Conservation (phyloP, 768 basidiomycete species). For the Boletus subparvulus region DNA sequence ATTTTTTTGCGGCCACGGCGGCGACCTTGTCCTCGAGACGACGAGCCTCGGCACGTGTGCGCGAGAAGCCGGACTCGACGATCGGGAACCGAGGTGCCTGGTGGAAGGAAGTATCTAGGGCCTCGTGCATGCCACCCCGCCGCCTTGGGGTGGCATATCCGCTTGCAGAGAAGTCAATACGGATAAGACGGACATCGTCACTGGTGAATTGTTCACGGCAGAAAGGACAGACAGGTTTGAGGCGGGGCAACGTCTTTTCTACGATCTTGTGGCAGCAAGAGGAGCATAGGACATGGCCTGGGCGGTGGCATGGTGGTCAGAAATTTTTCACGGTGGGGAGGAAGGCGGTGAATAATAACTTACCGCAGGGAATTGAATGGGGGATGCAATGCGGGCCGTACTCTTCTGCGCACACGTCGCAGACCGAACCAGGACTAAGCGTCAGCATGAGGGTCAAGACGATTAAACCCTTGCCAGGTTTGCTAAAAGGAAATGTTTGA, state of each 20-base stretch:
- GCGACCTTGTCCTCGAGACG: constrained; percentile 77
- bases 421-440: constrained; percentile 76
- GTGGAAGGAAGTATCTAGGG: constrained; percentile 39
- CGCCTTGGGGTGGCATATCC: constrained; percentile 70
- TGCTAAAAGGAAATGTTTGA: constrained; percentile 40
- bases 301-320: neutral
- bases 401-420: constrained; percentile 90
- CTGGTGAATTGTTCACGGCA: constrained; percentile 73
- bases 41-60: constrained; percentile 55
- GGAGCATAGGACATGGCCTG: constrained; percentile 81
- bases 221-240: constrained; percentile 78
- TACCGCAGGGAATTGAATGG: constrained; percentile 82
- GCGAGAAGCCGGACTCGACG: constrained; percentile 41
- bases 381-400: constrained; percentile 72
- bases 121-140: constrained; percentile 49
- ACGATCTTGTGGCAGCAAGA: constrained; percentile 77
- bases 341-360: constrained; percentile 21
- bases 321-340: constrained; percentile 25
- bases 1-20: constrained; percentile 79
- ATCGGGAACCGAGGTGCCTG: constrained; percentile 48
- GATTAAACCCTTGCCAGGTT: constrained; percentile 40
- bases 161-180: constrained; percentile 70
- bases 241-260: constrained; percentile 73
- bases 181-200: constrained; percentile 71
- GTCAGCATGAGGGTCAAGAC: constrained; percentile 66